Base-by-base conservation (phyloP, 805 yeast genomes). In the Danielia reshetovae region DNA sequence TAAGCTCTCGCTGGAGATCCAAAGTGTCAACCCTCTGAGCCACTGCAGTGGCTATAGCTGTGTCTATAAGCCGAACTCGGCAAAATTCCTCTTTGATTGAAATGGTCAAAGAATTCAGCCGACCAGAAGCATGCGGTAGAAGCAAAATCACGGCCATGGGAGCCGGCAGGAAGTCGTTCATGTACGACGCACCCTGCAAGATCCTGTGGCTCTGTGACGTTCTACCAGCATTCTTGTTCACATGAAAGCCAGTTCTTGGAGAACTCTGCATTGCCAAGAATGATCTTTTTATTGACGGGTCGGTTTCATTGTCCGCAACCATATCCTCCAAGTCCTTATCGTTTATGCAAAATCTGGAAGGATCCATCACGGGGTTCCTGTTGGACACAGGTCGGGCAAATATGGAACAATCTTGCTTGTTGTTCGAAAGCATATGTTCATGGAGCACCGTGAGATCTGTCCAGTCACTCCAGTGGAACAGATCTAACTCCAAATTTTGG, bases 121-220 rank as follows among this genome's bases (percentile, higher is more conserved):
- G 22, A 9, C 9, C 22, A 9, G 22, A 19, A 7, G 7, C 9
- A 7, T 19, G 22, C 22, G 67, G 66, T 11, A 63, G 32, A 9
- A 65, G 32, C 11, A 57, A 43, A 7, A 56, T 50, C n/a, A 68
- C 37, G 1, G 62, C 52, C 13, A 45, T 35, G 2, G 74, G 73
- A 11, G 56, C 46, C 1, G 63, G 61, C 65, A 65, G 65, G 33
- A 70, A 65, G 26, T 67, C 68, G 32, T 65, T 46, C 4, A 72
- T 46, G 35, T 57, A 70, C 9, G 72, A 62, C 35, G 54, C 59
- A 4, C 64, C 52, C n/a, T 64, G 62, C 4, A 66, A 24, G 2
- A 52, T 43, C 29, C 65, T 60, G 15, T 49, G 27, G 4, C 46
- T 45, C 29, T 43, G 52, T 1, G 53, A 44, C 0, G 66, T 49